Base-by-base conservation (phyloP, 352 stramenopile species). In the Globisporangium viniferum region DNA sequence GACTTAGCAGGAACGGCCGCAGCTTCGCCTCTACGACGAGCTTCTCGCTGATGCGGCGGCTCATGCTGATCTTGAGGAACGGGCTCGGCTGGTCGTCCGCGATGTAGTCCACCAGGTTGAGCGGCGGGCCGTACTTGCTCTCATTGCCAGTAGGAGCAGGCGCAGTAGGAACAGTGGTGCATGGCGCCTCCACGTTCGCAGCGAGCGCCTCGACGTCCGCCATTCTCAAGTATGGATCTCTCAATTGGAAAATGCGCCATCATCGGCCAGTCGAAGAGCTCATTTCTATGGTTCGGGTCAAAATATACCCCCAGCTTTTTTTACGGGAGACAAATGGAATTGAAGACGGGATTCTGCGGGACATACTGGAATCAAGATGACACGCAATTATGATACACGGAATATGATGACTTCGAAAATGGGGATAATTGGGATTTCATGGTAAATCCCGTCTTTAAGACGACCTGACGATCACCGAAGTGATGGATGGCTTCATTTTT, bases 1-100 rank as follows among this genome's bases (percentile, higher is more conserved):
- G 41, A 8, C 35, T 22, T 29, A 75, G 9, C 44, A 92, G 65
- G 69, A 86, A 90, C 27, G 74, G 73, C 12, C 81, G 65, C 68
- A 92, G 76, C n/a, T 77, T 78, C 5, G 73, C 33, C 67, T 88
- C 73, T 15, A 71, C 66, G 24, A 92, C 80, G 29, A 80, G 68
- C 59, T 73, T 73, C 65, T 86, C 76, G 33, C 81, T 76, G 62
- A 92, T 85, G 49, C 82, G 82, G 24, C 84, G 84, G 59, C 82
- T 91, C 82, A 92, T 92, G 20, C 78, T 88, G 69, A 87, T 76
- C 66, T 87, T 89, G 62, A 92, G 68, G 66, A 85, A 84, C 39
- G 53, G 64, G 65, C 82, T 92, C 53, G 82, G 75, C 59, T 78
- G 54, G 18, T 79, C 71, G 69, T 90, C 80, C 2, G 58, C 59